These are phyloP conservation scores for Populus deltoides DNA, from an alignment of 345 rosid species.

Conservation along the genomic window DNA sequence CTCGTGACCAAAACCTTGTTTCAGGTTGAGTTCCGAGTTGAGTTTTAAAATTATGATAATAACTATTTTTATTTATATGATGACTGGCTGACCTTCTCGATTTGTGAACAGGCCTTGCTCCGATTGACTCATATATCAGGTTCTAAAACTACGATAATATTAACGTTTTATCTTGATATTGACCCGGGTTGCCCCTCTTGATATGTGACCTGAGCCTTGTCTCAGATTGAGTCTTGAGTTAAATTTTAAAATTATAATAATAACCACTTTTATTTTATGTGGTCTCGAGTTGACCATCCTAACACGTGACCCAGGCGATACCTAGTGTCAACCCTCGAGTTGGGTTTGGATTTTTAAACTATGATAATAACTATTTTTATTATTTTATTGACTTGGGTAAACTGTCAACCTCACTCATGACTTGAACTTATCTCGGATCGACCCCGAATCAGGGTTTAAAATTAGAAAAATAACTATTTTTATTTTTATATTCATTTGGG, in stretches of 20 bases:
- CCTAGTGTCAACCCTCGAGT: fast-evolving
- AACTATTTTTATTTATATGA: too few species aligned
- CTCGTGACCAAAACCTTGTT: too few species aligned
- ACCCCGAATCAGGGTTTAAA: fast-evolving
- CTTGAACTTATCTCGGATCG: fast-evolving
- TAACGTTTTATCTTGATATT: too few species aligned
- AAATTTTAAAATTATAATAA: too few species aligned
- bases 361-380: too few species aligned
- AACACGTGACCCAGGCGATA: fast-evolving
- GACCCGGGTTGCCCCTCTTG: fast-evolving
- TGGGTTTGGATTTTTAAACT: fast-evolving
- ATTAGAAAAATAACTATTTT: fast-evolving
- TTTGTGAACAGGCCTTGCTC: fast-evolving
- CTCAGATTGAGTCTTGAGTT: fast-evolving
- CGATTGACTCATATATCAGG: fast-evolving
- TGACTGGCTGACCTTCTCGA: too few species aligned
- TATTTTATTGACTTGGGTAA: fast-evolving
- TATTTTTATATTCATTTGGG: too few species aligned
- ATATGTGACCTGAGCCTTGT: fast-evolving
- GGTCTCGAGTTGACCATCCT: fast-evolving
- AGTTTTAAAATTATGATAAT: too few species aligned
- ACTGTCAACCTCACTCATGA: fast-evolving
- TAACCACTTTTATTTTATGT: too few species aligned
- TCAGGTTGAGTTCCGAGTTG: fast-evolving
- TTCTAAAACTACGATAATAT: too few species aligned